These are phyloP conservation scores for Candida glucosophila DNA, from an alignment of 1,139 yeast species.

Conservation along the genomic window DNA sequence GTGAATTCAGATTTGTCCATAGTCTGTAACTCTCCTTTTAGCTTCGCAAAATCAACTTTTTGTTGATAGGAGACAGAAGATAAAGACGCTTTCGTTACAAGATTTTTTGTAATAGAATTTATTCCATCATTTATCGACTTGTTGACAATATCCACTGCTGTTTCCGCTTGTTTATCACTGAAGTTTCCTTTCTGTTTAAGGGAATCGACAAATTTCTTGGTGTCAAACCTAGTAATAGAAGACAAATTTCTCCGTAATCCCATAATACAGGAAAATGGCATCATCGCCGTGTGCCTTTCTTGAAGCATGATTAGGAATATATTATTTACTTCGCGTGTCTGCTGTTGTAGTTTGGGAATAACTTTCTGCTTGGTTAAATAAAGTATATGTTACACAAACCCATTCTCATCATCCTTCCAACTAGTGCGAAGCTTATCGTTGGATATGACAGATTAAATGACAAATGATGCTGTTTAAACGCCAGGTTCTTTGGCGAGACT, in stretches of 20 bases:
- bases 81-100: slow-evolving; percentile 75
- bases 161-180: slow-evolving; percentile 66
- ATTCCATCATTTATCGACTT: slow-evolving; percentile 80
- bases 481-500: no score
- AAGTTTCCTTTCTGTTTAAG: slow-evolving; percentile 66
- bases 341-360: no score
- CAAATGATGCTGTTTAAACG: no score
- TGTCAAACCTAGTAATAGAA: slow-evolving; percentile 56
- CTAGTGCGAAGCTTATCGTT: no score
- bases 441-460: no score
- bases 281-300: no score
- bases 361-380: no score
- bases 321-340: no score
- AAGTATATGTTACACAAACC: no score
- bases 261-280: no score
- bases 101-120: slow-evolving; percentile 59
- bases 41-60: slow-evolving; percentile 90
- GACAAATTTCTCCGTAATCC: slow-evolving; percentile 16
- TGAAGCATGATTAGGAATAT: no score
- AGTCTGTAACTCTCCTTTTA: slow-evolving; percentile 83
- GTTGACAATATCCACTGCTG: slow-evolving; percentile 68
- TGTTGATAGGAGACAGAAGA: slow-evolving; percentile 88
- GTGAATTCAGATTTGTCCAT: slow-evolving; percentile 84
- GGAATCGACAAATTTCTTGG: slow-evolving; percentile 64
- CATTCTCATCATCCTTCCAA: no score